These are phyloP conservation scores for Colletotrichum sp. DNA, from an alignment of 2,329 filamentous ascomycete genomes.

Conservation along the genomic window DNA sequence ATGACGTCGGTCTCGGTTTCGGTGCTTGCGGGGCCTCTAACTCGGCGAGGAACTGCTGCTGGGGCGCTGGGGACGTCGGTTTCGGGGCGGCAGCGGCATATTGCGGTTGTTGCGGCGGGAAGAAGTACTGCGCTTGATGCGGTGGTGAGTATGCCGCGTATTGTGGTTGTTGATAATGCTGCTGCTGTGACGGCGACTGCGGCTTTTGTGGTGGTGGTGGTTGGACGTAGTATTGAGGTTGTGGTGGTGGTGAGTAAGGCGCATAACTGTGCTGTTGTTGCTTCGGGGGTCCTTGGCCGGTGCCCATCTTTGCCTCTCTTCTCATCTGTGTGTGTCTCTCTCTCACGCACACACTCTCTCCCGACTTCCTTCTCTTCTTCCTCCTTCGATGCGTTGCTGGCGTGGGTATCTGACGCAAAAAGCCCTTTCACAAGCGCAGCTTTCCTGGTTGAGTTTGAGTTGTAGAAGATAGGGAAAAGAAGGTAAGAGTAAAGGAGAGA, in stretches of 20 bases:
- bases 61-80: background rate
- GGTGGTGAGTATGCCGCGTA: slow-evolving; percentile 2
- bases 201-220: background rate
- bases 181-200: background rate
- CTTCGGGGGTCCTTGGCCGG: background rate
- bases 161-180: background rate
- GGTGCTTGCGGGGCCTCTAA: slow-evolving; percentile 4
- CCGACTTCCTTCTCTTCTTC: background rate
- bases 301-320: background rate
- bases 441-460: background rate
- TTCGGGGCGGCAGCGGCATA: background rate
- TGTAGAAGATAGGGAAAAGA: background rate
- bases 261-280: background rate
- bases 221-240: slow-evolving; percentile 7
- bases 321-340: background rate
- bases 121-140: slow-evolving; percentile 11
- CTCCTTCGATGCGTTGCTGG: background rate
- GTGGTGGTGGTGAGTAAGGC: slow-evolving; percentile 1
- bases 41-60: slow-evolving; percentile 20
- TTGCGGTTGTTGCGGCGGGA: slow-evolving; percentile 2
- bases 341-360: background rate
- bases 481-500: background rate
- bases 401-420: background rate
- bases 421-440: background rate
- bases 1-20: background rate